Base-by-base conservation (phyloP, 306 rosid genomes). In the Macrotyloma uniflorum region DNA sequence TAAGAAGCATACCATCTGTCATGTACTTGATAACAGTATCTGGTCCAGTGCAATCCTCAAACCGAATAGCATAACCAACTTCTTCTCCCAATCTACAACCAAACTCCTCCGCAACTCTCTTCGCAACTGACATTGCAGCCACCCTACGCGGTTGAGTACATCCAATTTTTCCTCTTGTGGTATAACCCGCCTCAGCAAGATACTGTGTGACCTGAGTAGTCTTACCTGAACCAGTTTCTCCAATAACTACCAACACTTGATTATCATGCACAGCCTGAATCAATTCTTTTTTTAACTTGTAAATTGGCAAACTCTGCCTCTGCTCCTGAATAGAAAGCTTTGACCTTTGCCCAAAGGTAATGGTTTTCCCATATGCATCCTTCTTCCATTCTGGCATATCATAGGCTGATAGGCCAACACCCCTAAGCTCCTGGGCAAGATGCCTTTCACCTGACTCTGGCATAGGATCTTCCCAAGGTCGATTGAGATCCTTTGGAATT, bases 391-490 rank as follows among this genome's bases (percentile, higher is more conserved):
- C 96, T 0, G 96, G 98, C 96, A 90, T 89, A 78, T 93, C 96
- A 74, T 90, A 93, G 74, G 96, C 98, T 0, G 96, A 90, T 71
- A 93, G 84, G 20, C 98, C 98, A 83, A 93, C 96, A 50, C 98
- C 98, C 83, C 98, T 85, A 22, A 90, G 91, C 85, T 91, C 98
- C 76, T 93, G 96, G 59, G 96, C 98, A 83, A 93, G 93, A 88
- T 91, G 96, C 70, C 94, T 91, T 80, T 93, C 98, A 75, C 96
- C 96, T 4, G 91, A 70, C 70, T 93, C 94, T 4, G 96, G 98
- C 98, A 93, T 89, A 40, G 98, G 98, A 36, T 93, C 96, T 88
- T 93, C 96, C 98, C 94, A 93, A 16, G 98, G 98, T 16, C 98
- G 96, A 93, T 93, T 93, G 38, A 93, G 94, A 91, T 93, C 98